phyloP scores from a whole-genome alignment of 2,329 filamentous ascomycete genomes.

The Alternaria incomplexa region DNA sequence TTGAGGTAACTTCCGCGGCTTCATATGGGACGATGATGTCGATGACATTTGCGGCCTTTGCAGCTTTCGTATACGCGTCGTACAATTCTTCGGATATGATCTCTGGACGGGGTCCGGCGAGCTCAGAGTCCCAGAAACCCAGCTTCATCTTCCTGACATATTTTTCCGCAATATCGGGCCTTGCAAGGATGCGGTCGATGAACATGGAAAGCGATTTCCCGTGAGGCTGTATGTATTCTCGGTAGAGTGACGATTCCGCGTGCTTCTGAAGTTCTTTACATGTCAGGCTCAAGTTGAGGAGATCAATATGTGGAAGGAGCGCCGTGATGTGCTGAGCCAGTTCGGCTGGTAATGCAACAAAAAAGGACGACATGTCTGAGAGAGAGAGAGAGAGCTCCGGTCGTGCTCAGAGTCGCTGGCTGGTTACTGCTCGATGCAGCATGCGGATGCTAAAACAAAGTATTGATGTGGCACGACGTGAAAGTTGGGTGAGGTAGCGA shows the following conservation, averaged over 20 bases:
- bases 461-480: background rate
- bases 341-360: conserved; percentile 7
- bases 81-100: background rate
- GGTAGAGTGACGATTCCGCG: conserved; percentile 19
- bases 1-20: background rate
- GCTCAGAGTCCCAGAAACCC: background rate
- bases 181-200: background rate
- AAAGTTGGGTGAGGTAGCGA: background rate
- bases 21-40: conserved; percentile 8
- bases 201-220: conserved; percentile 2
- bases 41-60: conserved; percentile 14
- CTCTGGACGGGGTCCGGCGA: background rate
- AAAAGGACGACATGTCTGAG: background rate
- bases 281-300: conserved; percentile 18
- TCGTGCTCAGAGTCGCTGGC: background rate
- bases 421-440: background rate
- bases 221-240: conserved; percentile 7
- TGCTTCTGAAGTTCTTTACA: conserved; percentile 12
- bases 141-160: conserved; percentile 8
- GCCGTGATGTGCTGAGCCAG: conserved; percentile 17
- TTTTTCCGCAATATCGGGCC: conserved; percentile 5
- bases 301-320: conserved; percentile 13
- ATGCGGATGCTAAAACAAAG: background rate
- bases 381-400: background rate
- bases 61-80: conserved; percentile 3